These are phyloP conservation scores for Globisporangium acanthophoron DNA, from an alignment of 352 stramenopile genomes.

Conservation along the genomic window DNA sequence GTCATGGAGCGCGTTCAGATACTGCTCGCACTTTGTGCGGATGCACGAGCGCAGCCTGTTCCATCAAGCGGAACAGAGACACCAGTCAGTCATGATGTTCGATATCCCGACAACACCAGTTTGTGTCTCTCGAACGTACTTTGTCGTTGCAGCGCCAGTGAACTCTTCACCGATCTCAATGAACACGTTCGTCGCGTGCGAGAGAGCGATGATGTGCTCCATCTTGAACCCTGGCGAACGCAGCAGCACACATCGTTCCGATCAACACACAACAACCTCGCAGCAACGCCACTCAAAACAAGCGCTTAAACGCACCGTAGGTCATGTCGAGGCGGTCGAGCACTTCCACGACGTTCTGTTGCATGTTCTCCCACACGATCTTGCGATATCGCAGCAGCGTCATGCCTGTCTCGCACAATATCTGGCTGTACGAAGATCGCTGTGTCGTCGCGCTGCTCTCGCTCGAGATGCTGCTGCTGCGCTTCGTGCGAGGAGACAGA, in stretches of 20 bases:
- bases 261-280: background rate
- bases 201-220: conserved; percentile 83
- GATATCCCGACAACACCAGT: background rate
- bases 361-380: conserved; percentile 86
- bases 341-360: conserved; percentile 70
- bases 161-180: conserved; percentile 87
- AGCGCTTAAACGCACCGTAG: conserved; percentile 34
- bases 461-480: conserved; percentile 27
- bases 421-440: conserved; percentile 48
- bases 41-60: conserved; percentile 56
- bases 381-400: conserved; percentile 72
- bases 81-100: background rate
- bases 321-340: conserved; percentile 67
- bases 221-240: conserved; percentile 67
- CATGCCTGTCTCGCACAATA: conserved; percentile 77
- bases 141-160: conserved; percentile 55
- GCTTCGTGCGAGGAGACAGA: conserved; percentile 22
- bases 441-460: conserved; percentile 16
- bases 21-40: conserved; percentile 77
- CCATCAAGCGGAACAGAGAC: background rate
- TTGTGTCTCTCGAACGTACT: conserved; percentile 25
- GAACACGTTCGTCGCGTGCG: conserved; percentile 67
- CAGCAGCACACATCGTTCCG: background rate
- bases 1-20: conserved; percentile 71
- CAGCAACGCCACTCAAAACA: background rate